These are phyloP conservation scores for Datisca glomerata DNA, from an alignment of 306 rosid genomes.

Conservation along the genomic window DNA sequence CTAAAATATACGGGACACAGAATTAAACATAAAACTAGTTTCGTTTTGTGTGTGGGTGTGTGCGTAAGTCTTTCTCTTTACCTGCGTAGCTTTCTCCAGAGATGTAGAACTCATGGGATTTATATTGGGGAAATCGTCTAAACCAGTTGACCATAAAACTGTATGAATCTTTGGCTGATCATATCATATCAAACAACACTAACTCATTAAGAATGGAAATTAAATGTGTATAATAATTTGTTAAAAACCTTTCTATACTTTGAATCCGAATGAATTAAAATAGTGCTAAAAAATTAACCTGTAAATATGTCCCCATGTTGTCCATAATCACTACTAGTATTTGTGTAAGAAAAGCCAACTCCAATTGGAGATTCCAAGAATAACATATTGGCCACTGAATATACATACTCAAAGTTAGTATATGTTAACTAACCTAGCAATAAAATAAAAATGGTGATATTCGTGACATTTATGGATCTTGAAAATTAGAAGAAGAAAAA, in stretches of 20 bases:
- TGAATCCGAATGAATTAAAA: slow-evolving; percentile 9
- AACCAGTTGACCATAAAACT: slow-evolving; percentile 61
- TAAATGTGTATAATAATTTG: too few relatives aligned
- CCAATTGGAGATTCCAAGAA: slow-evolving; percentile 81
- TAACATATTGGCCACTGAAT: slow-evolving; percentile 54
- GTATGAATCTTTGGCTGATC: slow-evolving; percentile 66
- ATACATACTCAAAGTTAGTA: too few relatives aligned
- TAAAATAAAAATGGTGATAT: too few relatives aligned
- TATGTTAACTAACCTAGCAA: too few relatives aligned
- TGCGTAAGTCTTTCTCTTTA: slow-evolving; percentile 5
- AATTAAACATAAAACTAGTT: neutral
- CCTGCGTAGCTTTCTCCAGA: slow-evolving; percentile 94
- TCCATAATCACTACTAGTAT: slow-evolving; percentile 38
- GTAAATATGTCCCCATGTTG: slow-evolving; percentile 53
- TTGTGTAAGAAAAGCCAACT: slow-evolving; percentile 83
- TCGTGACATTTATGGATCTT: too few relatives aligned
- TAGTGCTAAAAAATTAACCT: too few relatives aligned
- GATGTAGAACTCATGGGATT: slow-evolving; percentile 68
- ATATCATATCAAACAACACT: slow-evolving; percentile 1
- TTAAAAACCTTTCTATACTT: too few relatives aligned
- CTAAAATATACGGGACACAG: too few relatives aligned
- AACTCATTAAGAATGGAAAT: too few relatives aligned
- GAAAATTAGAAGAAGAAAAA: too few relatives aligned
- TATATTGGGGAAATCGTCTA: slow-evolving; percentile 58
- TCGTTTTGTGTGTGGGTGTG: too few relatives aligned